These are phyloP conservation scores for Paecilomyces sp. DNA, from an alignment of 2,329 filamentous ascomycete species.

Conservation along the genomic window DNA sequence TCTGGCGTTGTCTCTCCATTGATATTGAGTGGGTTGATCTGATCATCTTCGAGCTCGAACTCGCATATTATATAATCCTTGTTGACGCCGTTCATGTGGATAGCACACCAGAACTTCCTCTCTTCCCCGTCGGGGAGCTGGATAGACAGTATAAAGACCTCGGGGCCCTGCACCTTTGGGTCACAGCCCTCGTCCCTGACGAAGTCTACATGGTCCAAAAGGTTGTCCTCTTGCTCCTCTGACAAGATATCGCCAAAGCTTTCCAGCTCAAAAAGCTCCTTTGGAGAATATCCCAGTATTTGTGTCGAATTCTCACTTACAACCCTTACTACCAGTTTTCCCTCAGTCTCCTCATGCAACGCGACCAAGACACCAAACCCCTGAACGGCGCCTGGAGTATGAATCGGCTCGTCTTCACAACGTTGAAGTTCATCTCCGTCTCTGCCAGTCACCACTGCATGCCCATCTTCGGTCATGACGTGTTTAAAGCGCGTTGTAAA, in stretches of 20 bases:
- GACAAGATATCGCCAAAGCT: conserved; percentile 79
- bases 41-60: conserved; percentile 78
- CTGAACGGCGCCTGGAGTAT: conserved; percentile 77
- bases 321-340: conserved; percentile 61
- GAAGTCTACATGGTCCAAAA: conserved; percentile 82
- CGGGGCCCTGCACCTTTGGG: conserved; percentile 66
- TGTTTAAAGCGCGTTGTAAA: conserved; percentile 74
- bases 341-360: conserved; percentile 62
- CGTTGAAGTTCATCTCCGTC: conserved; percentile 64
- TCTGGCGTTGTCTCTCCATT: conserved; percentile 49
- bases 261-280: conserved; percentile 63
- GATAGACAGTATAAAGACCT: conserved; percentile 75
- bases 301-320: conserved; percentile 74
- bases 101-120: conserved; percentile 77
- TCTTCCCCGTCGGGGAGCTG: conserved; percentile 49
- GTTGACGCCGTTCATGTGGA: conserved; percentile 65
- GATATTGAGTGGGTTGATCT: conserved; percentile 59
- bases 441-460: conserved; percentile 74
- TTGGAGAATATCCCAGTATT: conserved; percentile 70
- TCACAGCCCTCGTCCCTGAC: conserved; percentile 77
- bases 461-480: conserved; percentile 66
- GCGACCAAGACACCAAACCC: conserved; percentile 72
- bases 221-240: conserved; percentile 75
- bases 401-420: conserved; percentile 88
- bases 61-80: conserved; percentile 74